phyloP scores from a whole-genome alignment of 805 yeast genomes.

The Pichia exigua region DNA sequence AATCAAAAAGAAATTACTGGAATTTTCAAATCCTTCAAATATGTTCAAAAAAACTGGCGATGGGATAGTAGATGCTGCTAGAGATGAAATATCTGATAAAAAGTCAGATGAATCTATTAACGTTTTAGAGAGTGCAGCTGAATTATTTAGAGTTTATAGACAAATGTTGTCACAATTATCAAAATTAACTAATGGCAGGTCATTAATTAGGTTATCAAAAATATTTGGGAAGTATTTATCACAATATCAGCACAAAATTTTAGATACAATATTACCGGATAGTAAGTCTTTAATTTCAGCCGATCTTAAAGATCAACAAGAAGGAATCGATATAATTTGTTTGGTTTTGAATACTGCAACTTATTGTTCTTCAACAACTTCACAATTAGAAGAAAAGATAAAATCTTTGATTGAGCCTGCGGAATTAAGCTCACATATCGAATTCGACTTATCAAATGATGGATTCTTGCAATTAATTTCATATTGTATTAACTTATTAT shows the following conservation, averaged over 20 bases:
- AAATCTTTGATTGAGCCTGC: conserved; percentile 31
- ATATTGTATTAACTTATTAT: conserved; percentile 45
- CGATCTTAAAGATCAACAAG: conserved; percentile 36
- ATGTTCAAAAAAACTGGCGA: conserved; percentile 35
- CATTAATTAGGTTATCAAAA: conserved; percentile 42
- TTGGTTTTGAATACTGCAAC: conserved; percentile 82
- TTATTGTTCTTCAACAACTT: conserved; percentile 71
- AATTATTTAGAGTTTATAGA: conserved; percentile 71
- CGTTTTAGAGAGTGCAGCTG: conserved; percentile 82
- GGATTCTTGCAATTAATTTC: conserved; percentile 52
- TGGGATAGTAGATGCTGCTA: conserved; percentile 18
- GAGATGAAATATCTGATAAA: conserved; percentile 18
- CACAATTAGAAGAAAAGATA: conserved; percentile 63
- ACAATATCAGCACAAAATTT: conserved; percentile 47
- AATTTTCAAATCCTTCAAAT: conserved; percentile 52
- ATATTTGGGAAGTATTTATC: conserved; percentile 61
- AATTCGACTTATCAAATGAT: conserved; percentile 50
- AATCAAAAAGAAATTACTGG: conserved; percentile 54
- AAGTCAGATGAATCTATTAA: conserved; percentile 24
- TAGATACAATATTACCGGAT: conserved; percentile 43
- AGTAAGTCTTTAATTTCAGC: conserved; percentile 22
- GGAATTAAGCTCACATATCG: conserved; percentile 32
- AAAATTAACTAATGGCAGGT: conserved; percentile 44
- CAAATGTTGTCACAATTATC: conserved; percentile 64
- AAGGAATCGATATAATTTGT: conserved; percentile 59